These are phyloP conservation scores for Trichosporon sp. DNA, from an alignment of 1,284 basidiomycete species.

Conservation along the genomic window DNA sequence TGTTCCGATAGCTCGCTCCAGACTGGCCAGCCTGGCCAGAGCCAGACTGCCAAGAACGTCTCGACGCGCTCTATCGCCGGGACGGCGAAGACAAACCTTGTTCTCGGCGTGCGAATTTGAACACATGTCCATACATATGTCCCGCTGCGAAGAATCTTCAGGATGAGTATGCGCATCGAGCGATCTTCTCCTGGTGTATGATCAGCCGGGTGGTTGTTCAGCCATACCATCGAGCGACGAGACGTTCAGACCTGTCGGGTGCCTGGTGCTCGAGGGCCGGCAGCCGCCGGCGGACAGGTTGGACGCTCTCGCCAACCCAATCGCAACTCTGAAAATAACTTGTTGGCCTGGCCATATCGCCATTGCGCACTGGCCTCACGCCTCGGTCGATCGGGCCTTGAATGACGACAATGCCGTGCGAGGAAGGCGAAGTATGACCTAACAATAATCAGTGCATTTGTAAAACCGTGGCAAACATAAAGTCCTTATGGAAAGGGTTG, in stretches of 20 bases:
- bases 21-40: background rate
- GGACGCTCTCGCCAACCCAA: background rate
- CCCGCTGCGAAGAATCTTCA: no score
- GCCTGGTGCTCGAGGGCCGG: background rate
- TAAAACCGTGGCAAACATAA: slow-evolving; percentile 13
- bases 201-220: background rate
- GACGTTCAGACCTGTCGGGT: background rate
- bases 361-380: background rate
- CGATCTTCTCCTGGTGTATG: background rate
- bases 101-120: background rate
- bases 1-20: no score
- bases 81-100: background rate
- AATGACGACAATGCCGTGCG: background rate
- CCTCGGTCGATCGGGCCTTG: background rate
- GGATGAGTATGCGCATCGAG: background rate
- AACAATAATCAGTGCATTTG: slow-evolving; percentile 15
- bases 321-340: background rate
- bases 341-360: background rate
- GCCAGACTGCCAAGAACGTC: background rate
- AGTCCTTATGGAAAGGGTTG: slow-evolving; percentile 10
- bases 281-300: no score
- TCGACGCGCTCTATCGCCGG: background rate
- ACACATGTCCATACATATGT: no score
- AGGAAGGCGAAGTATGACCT: background rate
- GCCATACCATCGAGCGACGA: no score